phyloP scores from a whole-genome alignment of 345 rosid species.

The Citrus mangshanensis region DNA sequence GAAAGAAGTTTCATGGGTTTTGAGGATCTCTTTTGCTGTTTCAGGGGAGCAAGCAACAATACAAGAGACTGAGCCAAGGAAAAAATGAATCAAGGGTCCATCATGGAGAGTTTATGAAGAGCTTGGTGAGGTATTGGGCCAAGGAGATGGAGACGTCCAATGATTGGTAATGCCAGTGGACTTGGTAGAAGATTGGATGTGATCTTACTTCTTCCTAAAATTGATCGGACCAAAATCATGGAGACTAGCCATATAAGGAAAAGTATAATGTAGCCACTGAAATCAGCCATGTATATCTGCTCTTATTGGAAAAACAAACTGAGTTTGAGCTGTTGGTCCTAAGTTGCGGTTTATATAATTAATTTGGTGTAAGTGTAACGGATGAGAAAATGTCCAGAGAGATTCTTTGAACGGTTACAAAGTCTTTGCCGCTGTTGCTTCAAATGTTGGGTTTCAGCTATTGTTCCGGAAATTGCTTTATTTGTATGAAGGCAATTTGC shows the following conservation, averaged over 20 bases:
- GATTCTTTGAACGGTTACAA: background rate
- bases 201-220: conserved; percentile 18
- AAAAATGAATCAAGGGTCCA: conserved; percentile 55
- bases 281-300: conserved; percentile 22
- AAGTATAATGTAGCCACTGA: conserved; percentile 31
- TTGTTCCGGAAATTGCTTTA: background rate
- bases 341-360: background rate
- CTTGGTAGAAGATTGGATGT: conserved; percentile 39
- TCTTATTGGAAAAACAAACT: background rate
- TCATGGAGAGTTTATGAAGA: conserved; percentile 52
- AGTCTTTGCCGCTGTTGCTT: background rate
- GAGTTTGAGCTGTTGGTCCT: background rate
- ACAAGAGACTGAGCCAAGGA: conserved; percentile 51
- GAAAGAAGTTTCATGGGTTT: conserved; percentile 55
- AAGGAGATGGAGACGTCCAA: conserved; percentile 66
- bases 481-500: background rate
- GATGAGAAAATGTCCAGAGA: no score
- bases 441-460: background rate
- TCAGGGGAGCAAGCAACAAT: conserved; percentile 60
- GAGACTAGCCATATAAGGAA: conserved; percentile 41
- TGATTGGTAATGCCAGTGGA: conserved; percentile 49
- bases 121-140: conserved; percentile 60
- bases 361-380: no score
- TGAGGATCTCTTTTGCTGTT: conserved; percentile 58
- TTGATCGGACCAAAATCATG: conserved; percentile 22